Percentiles rank a stretch among this genome's conserved stretches.
phyloP scores from a whole-genome alignment of 352 stramenopile genomes.

The Globisporangium yorkense region DNA sequence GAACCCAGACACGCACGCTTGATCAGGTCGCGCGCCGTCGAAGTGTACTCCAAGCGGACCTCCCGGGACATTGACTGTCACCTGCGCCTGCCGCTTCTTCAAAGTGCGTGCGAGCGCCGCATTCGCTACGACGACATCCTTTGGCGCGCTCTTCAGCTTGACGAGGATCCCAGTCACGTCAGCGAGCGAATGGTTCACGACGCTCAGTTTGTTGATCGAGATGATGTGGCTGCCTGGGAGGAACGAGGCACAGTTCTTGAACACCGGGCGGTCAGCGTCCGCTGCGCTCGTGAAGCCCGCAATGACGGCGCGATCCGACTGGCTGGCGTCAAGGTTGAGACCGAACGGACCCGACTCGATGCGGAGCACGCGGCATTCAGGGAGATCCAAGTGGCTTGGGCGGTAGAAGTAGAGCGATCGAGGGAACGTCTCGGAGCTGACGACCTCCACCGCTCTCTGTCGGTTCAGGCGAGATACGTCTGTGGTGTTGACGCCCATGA shows the following conservation, averaged over 20 bases:
- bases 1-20: constrained; percentile 33
- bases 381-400: constrained; percentile 4
- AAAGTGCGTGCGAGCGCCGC: constrained; percentile 21
- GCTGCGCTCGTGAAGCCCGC: constrained; percentile 33
- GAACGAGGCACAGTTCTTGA: constrained; percentile 26
- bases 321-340: constrained; percentile 36
- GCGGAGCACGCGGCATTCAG: constrained; percentile 36
- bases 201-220: constrained; percentile 56
- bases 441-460: constrained; percentile 19
- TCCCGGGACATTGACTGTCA: constrained; percentile 21
- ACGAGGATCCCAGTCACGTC: constrained; percentile 32
- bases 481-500: constrained; percentile 37
- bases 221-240: constrained; percentile 50
- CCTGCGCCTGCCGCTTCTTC: constrained; percentile 6
- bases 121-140: constrained; percentile 45
- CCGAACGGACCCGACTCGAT: constrained; percentile 41
- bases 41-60: constrained; percentile 49
- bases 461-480: constrained; percentile 34
- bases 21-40: constrained; percentile 19
- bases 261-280: constrained; percentile 32
- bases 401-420: constrained; percentile 35
- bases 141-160: constrained; percentile 33
- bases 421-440: constrained; percentile 24
- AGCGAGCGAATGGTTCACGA: constrained; percentile 36
- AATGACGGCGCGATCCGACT: constrained; percentile 26